Conservation (phyloP, 305 asterid genomes). For the Fraxinus floribunda region DNA sequence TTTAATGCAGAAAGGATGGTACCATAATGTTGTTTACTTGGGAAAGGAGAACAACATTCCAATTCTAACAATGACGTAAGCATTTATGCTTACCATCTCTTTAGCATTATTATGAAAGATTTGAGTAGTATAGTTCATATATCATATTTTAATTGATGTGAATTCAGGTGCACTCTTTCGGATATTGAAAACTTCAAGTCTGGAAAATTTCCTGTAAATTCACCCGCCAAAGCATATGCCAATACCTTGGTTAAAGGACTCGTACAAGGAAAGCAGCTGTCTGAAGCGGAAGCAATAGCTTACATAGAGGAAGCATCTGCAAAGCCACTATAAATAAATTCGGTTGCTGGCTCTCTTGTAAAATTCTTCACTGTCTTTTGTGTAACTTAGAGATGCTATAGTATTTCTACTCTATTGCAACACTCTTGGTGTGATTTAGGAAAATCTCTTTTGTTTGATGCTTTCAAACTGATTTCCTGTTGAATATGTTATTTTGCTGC, state of each 20-base stretch:
- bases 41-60: conserved; percentile 75
- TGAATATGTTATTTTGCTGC: neutral
- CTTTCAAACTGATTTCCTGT: neutral
- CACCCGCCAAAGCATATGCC: conserved; percentile 69
- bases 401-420: neutral
- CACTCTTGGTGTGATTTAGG: neutral
- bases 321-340: conserved; percentile 43
- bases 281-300: conserved; percentile 64
- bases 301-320: conserved; percentile 68
- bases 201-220: conserved; percentile 48
- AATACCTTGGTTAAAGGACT: conserved; percentile 71
- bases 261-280: conserved; percentile 71
- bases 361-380: neutral
- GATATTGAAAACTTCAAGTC: conserved; percentile 56
- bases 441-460: neutral
- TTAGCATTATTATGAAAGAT: neutral
- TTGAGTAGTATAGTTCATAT: neutral
- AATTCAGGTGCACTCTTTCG: conserved; percentile 60
- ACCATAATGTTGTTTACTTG: conserved; percentile 70
- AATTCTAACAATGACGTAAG: conserved; percentile 91
- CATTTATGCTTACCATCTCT: conserved; percentile 7
- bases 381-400: neutral
- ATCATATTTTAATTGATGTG: conserved; percentile 15
- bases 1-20: conserved; percentile 75
- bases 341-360: neutral